Evolutionary conservation across 2,329 filamentous ascomycete genomes (phyloP).

Genomic region (Xylaria sp.): DNA sequence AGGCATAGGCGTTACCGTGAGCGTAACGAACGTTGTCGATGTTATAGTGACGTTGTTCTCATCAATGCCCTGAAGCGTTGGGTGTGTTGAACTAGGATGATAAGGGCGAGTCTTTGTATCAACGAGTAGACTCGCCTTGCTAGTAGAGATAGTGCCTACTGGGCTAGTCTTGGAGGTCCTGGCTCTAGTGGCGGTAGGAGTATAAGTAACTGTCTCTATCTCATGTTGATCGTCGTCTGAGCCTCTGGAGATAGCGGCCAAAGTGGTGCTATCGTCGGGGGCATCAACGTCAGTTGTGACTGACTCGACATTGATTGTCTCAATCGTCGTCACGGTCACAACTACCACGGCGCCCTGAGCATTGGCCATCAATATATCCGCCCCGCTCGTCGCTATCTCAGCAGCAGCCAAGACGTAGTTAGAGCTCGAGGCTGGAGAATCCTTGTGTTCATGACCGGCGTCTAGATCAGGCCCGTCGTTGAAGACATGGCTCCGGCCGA

Average conservation of each 20-base stretch:
- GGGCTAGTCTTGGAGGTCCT: background rate
- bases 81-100: conserved; percentile 13
- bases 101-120: background rate
- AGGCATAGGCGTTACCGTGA: conserved; percentile 11
- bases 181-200: background rate
- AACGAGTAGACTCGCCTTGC: background rate
- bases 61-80: background rate
- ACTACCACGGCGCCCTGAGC: background rate
- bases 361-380: background rate
- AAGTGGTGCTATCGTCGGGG: background rate
- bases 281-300: background rate
- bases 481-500: background rate
- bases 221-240: background rate
- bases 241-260: background rate
- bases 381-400: background rate
- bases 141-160: background rate
- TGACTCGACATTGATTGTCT: conserved; percentile 24
- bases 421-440: background rate
- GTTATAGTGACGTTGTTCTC: background rate
- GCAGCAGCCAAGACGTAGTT: background rate
- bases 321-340: conserved; percentile 19
- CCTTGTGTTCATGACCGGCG: background rate
- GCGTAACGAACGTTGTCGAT: conserved; percentile 16
- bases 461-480: background rate
- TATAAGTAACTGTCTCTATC: background rate